These are phyloP conservation scores for Leptographium flavum DNA, from an alignment of 2,329 filamentous ascomycete species.

Conservation along the genomic window DNA sequence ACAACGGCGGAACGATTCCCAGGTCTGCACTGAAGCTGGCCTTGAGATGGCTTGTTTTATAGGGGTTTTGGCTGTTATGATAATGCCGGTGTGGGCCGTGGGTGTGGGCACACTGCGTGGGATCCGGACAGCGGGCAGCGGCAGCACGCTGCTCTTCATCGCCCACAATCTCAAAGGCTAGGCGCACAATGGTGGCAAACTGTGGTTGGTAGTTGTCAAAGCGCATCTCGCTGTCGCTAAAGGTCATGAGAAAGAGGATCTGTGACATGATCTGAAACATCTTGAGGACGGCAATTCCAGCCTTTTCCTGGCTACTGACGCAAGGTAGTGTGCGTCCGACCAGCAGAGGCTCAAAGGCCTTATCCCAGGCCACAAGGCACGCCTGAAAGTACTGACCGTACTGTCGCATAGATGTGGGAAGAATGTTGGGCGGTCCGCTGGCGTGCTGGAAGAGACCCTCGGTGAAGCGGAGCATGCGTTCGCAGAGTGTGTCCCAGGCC, in stretches of 20 bases:
- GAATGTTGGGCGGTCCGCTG: conserved; percentile 35
- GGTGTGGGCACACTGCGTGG: conserved; percentile 23
- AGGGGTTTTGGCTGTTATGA: neutral
- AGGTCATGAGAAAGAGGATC: conserved; percentile 45
- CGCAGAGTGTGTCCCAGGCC: conserved; percentile 41
- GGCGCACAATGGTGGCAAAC: conserved; percentile 40
- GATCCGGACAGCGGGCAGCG: conserved; percentile 28
- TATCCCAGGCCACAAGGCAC: conserved; percentile 38
- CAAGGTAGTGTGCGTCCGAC: conserved; percentile 31
- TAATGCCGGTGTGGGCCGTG: neutral
- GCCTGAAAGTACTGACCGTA: conserved; percentile 32
- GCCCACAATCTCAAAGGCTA: conserved; percentile 45
- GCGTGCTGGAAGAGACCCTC: conserved; percentile 36
- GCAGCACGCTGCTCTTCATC: conserved; percentile 39
- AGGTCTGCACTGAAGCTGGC: conserved; percentile 50
- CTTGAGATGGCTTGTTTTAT: conserved; percentile 38
- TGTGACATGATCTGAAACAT: conserved; percentile 46
- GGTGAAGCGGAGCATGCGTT: conserved; percentile 42
- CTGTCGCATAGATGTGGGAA: conserved; percentile 32
- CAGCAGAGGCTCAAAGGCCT: conserved; percentile 42
- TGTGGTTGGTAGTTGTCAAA: conserved; percentile 40
- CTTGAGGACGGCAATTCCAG: conserved; percentile 45
- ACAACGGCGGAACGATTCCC: conserved; percentile 50
- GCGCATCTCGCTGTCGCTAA: conserved; percentile 40
- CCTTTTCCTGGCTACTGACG: conserved; percentile 39